Percentiles rank a stretch among this genome's conserved stretches.
Conservation (phyloP, 2,329 filamentous ascomycete species). For the Neonectria punicea region DNA sequence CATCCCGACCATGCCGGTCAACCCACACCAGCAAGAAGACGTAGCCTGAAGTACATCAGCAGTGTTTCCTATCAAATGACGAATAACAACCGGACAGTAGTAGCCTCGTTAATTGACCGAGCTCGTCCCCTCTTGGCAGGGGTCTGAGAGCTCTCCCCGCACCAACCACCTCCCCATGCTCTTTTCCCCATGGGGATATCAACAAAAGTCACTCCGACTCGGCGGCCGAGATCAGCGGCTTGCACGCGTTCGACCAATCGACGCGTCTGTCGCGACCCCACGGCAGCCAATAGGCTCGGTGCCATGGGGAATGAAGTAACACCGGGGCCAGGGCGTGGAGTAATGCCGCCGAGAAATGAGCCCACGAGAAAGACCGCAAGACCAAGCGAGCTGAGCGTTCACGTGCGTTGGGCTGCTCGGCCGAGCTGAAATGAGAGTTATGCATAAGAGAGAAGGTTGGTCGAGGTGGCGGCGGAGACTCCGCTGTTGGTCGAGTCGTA, state of each 20-base stretch:
- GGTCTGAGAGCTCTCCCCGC: not conserved
- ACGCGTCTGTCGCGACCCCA: not conserved
- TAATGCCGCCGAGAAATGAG: not conserved
- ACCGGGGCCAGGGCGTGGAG: not conserved
- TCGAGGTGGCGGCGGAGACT: no score
- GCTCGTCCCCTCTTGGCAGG: not conserved
- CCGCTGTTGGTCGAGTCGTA: no score
- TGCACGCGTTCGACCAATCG: slow-evolving; percentile 17
- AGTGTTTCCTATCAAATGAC: no score
- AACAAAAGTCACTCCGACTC: slow-evolving; percentile 29
- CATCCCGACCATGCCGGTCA: no score
- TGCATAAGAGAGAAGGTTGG: not conserved
- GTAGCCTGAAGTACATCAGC: no score
- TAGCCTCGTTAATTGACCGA: not conserved
- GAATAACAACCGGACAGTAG: no score
- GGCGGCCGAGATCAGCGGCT: slow-evolving; percentile 23
- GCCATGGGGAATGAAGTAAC: not conserved
- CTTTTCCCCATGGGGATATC: slow-evolving; percentile 1
- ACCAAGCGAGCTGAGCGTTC: not conserved
- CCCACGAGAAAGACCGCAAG: not conserved
- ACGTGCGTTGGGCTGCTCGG: no score
- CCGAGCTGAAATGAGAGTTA: not conserved
- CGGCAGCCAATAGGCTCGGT: not conserved
- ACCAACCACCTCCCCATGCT: not conserved
- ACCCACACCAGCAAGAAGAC: no score